Percentiles rank a stretch among this genome's conserved stretches.
Conservation (phyloP, 768 basidiomycete species). For the Termitomyces sp. region DNA sequence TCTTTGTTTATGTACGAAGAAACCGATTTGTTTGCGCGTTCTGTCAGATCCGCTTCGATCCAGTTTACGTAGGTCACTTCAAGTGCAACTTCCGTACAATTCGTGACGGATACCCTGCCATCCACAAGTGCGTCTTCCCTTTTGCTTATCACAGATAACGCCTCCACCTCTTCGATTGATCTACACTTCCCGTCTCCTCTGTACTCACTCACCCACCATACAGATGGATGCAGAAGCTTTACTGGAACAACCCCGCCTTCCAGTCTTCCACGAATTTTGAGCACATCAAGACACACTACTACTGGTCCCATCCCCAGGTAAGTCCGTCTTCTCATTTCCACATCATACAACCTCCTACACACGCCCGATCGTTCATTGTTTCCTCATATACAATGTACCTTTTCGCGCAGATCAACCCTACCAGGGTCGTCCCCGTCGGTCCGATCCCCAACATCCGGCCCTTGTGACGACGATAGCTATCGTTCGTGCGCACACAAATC, state of each 20-base stretch:
- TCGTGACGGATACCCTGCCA: slow-evolving; percentile 64
- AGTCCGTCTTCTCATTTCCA: slow-evolving; percentile 7
- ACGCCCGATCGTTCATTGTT: neutral
- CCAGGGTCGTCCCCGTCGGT: slow-evolving; percentile 72
- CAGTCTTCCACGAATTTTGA: slow-evolving; percentile 83
- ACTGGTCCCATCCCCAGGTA: slow-evolving; percentile 56
- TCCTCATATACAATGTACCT: neutral
- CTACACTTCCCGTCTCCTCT: neutral
- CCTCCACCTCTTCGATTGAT: neutral
- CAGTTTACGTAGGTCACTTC: slow-evolving; percentile 89
- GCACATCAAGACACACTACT: slow-evolving; percentile 80
- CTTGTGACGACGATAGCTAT: slow-evolving; percentile 28
- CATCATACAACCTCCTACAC: neutral
- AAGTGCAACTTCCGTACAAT: slow-evolving; percentile 90
- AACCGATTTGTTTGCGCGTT: neutral
- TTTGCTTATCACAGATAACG: neutral
- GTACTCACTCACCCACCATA: neutral
- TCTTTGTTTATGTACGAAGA: neutral
- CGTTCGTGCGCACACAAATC: neutral
- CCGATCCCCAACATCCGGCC: slow-evolving; percentile 69
- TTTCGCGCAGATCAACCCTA: slow-evolving; percentile 65
- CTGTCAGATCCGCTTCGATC: slow-evolving; percentile 78
- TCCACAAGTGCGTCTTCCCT: neutral
- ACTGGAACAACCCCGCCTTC: slow-evolving; percentile 91
- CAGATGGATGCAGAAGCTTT: slow-evolving; percentile 83